phyloP scores from a whole-genome alignment of 2,329 filamentous ascomycete species.

The Botrytis fabae region DNA sequence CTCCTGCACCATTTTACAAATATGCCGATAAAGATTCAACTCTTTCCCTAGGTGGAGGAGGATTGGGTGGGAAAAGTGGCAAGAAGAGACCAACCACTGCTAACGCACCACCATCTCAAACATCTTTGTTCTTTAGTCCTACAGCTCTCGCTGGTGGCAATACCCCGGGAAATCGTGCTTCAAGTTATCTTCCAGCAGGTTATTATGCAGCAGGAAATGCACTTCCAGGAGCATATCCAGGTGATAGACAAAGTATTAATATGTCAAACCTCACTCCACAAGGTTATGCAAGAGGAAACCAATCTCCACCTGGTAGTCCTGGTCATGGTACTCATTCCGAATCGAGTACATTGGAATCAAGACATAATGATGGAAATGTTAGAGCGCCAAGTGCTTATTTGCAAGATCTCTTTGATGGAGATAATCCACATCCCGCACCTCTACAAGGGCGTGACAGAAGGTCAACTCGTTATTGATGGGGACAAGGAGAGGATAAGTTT shows the following conservation, averaged over 20 bases:
- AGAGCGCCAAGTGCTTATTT: slow-evolving; percentile 86
- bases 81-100: slow-evolving; percentile 44
- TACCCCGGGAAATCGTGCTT: slow-evolving; percentile 62
- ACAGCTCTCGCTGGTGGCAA: slow-evolving; percentile 67
- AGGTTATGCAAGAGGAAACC: slow-evolving; percentile 48
- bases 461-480: neutral
- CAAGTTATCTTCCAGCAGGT: slow-evolving; percentile 82
- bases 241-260: slow-evolving; percentile 51
- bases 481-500: neutral
- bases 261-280: slow-evolving; percentile 57
- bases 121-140: slow-evolving; percentile 83
- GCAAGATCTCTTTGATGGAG: slow-evolving; percentile 79
- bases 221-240: slow-evolving; percentile 36
- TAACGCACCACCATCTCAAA: slow-evolving; percentile 30
- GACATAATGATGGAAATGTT: slow-evolving; percentile 58
- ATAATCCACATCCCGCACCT: slow-evolving; percentile 18
- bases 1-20: slow-evolving; percentile 56
- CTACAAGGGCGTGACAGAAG: slow-evolving; percentile 10
- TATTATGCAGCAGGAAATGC: slow-evolving; percentile 74
- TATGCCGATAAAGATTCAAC: slow-evolving; percentile 55
- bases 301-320: slow-evolving; percentile 63
- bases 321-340: slow-evolving; percentile 38
- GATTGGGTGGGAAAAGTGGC: slow-evolving; percentile 33
- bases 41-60: slow-evolving; percentile 36
- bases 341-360: slow-evolving; percentile 65